Conservation (phyloP, 2,329 filamentous ascomycete species). For the Fulvia fulva region DNA sequence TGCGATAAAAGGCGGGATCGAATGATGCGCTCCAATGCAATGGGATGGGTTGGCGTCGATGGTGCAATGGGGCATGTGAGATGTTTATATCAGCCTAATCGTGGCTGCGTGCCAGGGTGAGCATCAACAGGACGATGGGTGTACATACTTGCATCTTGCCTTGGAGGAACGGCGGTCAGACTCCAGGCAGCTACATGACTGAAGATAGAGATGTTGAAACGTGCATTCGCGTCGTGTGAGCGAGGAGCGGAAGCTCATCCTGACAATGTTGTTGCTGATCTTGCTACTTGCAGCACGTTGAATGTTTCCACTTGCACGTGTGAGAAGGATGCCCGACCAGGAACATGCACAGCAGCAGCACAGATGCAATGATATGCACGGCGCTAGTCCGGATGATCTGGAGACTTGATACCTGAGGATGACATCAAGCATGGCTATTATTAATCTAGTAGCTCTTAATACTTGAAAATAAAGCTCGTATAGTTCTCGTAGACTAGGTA, state of each 20-base stretch:
- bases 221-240: background rate
- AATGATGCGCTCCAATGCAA: background rate
- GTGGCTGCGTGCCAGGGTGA: background rate
- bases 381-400: background rate
- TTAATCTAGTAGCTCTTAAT: too few relatives aligned
- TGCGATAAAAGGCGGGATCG: conserved; percentile 4
- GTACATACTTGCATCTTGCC: background rate
- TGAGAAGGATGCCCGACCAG: background rate
- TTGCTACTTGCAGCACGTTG: too few relatives aligned
- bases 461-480: too few relatives aligned
- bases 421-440: too few relatives aligned
- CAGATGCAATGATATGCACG: too few relatives aligned
- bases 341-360: too few relatives aligned
- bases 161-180: background rate
- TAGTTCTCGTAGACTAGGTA: too few relatives aligned
- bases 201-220: background rate
- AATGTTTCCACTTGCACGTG: background rate
- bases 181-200: background rate
- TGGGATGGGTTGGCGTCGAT: background rate
- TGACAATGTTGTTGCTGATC: background rate
- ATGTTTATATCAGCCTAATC: background rate
- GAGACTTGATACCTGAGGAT: too few relatives aligned
- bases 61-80: conserved; percentile 1
- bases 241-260: background rate
- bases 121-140: background rate